Conservation (phyloP, 768 basidiomycete species). For the Cystobasidium onofrii region DNA sequence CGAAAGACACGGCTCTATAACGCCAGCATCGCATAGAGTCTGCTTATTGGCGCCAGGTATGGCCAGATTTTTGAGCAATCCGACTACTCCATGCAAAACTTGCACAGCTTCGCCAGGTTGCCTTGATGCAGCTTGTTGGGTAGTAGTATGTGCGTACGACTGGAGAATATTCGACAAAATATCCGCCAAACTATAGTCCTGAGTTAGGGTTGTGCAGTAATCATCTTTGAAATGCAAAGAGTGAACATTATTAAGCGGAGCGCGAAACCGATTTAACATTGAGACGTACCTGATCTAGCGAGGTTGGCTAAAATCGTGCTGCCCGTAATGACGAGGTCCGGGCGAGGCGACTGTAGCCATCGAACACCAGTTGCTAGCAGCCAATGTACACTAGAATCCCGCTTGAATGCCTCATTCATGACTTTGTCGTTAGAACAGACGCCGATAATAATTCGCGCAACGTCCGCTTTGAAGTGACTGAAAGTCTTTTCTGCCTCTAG, state of each 20-base stretch:
- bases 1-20: conserved; percentile 59
- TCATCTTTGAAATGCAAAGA: no score
- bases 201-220: conserved; percentile 50
- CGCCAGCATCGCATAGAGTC: conserved; percentile 55
- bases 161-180: conserved; percentile 58
- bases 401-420: conserved; percentile 68
- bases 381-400: conserved; percentile 52
- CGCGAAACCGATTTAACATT: background rate
- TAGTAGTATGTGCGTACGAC: conserved; percentile 49
- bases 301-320: conserved; percentile 75
- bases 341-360: conserved; percentile 59
- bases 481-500: conserved; percentile 49
- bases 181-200: conserved; percentile 55
- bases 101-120: conserved; percentile 45
- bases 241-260: no score
- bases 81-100: conserved; percentile 79
- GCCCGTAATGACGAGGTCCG: conserved; percentile 75
- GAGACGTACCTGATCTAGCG: conserved; percentile 58
- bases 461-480: conserved; percentile 71
- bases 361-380: conserved; percentile 65
- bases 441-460: conserved; percentile 78
- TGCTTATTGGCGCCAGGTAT: conserved; percentile 52
- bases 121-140: background rate
- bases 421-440: conserved; percentile 73
- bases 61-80: conserved; percentile 76